Evolutionary conservation across 306 rosid species (phyloP).

Genomic region (Pachyrhizus erosus): DNA sequence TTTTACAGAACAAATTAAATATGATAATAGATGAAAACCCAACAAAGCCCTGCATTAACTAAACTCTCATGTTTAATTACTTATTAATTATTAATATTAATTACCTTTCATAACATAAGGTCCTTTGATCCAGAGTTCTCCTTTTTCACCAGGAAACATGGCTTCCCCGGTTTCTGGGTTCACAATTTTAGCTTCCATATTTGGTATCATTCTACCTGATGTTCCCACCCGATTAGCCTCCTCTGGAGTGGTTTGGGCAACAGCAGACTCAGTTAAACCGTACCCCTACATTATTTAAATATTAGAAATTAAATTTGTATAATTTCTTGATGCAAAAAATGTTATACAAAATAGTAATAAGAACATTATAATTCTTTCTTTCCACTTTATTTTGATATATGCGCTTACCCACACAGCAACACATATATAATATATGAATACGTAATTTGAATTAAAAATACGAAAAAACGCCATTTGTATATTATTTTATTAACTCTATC

Average conservation of each 20-base stretch:
- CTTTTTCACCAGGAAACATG: constrained; percentile 52
- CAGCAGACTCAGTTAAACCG: constrained; percentile 59
- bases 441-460: too few species aligned
- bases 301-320: not conserved
- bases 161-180: constrained; percentile 51
- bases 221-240: constrained; percentile 51
- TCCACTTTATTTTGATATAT: too few species aligned
- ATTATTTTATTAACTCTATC: too few species aligned
- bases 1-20: not conserved
- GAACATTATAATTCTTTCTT: too few species aligned
- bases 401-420: too few species aligned
- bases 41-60: too few species aligned
- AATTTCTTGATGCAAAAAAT: not conserved
- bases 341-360: too few species aligned
- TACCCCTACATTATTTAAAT: constrained; percentile 50
- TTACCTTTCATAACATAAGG: constrained; percentile 68
- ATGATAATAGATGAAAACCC: too few species aligned
- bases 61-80: not conserved
- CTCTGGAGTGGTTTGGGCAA: constrained; percentile 28
- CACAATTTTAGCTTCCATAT: constrained; percentile 56
- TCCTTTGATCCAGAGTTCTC: constrained; percentile 72
- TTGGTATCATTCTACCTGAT: constrained; percentile 47
- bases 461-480: too few species aligned
- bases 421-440: too few species aligned
- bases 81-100: not conserved